These are phyloP conservation scores for Theobroma cacao DNA, from an alignment of 345 rosid genomes.

Conservation along the genomic window DNA sequence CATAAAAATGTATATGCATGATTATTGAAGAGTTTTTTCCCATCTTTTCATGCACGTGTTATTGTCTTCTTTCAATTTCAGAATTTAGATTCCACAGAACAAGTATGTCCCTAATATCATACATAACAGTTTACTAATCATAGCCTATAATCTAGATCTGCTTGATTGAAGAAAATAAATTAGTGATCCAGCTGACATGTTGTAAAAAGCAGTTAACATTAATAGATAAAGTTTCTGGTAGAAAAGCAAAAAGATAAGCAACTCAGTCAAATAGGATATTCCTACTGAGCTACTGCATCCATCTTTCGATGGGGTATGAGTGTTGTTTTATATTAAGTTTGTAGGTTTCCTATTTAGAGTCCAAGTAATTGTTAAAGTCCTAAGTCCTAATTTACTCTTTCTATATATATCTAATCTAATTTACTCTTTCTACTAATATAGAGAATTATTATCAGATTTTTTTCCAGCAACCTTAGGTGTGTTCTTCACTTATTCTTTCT, in stretches of 20 bases:
- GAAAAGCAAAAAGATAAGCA: neutral
- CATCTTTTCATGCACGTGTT: neutral
- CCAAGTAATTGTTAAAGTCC: neutral
- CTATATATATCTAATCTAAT: neutral
- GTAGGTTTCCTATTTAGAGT: neutral
- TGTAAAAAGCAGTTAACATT: neutral
- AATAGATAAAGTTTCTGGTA: neutral
- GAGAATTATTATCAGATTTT: neutral
- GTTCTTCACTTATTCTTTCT: neutral
- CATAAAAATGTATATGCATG: neutral
- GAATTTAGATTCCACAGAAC: neutral
- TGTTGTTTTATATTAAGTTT: neutral
- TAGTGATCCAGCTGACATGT: neutral
- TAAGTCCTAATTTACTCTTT: neutral
- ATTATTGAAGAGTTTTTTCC: no score
- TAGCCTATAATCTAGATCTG: neutral
- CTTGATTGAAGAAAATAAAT: neutral
- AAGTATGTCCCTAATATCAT: neutral
- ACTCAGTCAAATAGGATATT: neutral
- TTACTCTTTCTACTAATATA: neutral
- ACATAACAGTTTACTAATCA: neutral
- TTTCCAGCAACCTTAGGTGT: neutral
- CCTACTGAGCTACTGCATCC: neutral
- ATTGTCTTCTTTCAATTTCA: neutral
- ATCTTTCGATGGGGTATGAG: no score